Evolutionary conservation across 345 rosid genomes (phyloP).

Genomic region (Brassica cretica): DNA sequence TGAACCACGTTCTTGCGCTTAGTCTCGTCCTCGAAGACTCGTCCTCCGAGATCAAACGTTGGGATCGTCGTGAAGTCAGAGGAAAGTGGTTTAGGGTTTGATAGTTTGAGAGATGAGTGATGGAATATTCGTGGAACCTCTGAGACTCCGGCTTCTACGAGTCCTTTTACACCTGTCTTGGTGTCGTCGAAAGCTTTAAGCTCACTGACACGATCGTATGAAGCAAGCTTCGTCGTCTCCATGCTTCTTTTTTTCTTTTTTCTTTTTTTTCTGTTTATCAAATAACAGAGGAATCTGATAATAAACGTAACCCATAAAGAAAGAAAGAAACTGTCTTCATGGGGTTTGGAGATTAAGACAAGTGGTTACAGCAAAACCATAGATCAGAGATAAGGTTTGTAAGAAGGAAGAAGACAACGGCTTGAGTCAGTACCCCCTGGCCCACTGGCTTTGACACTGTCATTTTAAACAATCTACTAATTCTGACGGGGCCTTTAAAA

Average conservation of each 20-base stretch:
- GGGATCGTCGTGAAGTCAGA: slow-evolving; percentile 26
- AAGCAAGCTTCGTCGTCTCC: not conserved
- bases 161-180: not conserved
- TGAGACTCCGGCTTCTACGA: not conserved
- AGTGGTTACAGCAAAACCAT: not conserved
- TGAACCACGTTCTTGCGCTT: not conserved
- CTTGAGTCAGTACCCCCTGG: not conserved
- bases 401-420: not conserved
- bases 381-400: not conserved
- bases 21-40: not conserved
- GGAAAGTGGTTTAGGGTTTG: slow-evolving; percentile 6
- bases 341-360: not conserved
- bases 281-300: not conserved
- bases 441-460: not conserved
- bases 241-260: not conserved
- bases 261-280: not conserved
- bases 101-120: not conserved
- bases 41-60: slow-evolving; percentile 29
- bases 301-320: not conserved
- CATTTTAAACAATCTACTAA: not conserved
- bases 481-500: no score
- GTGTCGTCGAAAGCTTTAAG: not conserved
- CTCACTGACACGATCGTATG: not conserved
- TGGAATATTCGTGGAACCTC: slow-evolving; percentile 40
- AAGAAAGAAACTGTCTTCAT: not conserved